These are phyloP conservation scores for Torulaspora quercuum DNA, from an alignment of 805 yeast species.

Conservation along the genomic window DNA sequence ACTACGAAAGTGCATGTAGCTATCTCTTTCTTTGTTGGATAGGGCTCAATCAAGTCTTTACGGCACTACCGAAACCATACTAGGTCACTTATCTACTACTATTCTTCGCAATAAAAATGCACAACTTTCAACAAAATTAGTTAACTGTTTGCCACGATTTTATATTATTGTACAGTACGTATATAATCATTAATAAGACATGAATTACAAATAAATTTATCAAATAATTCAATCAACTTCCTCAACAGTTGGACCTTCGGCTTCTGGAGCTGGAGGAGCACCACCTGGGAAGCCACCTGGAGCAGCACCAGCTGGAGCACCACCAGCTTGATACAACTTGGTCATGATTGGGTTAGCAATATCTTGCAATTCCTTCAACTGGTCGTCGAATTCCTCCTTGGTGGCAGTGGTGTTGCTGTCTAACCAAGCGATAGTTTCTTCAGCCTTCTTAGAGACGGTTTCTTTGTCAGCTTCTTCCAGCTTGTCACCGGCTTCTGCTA, in stretches of 20 bases:
- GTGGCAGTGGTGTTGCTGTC: constrained; percentile 90
- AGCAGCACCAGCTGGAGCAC: constrained; percentile 72
- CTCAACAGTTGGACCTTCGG: constrained; percentile 73
- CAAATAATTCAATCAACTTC: constrained; percentile 59
- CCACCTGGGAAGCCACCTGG: constrained; percentile 62
- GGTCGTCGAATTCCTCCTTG: constrained; percentile 87
- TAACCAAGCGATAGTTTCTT: constrained; percentile 84
- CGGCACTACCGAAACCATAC: too few species aligned
- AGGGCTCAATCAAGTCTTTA: too few species aligned
- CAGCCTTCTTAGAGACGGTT: constrained; percentile 76
- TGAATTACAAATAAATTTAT: constrained; percentile 14
- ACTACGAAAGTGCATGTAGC: too few species aligned
- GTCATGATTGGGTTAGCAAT: constrained; percentile 96
- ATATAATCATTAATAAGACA: constrained; percentile 10
- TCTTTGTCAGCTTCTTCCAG: constrained; percentile 69
- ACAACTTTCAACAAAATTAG: background rate
- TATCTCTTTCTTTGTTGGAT: too few species aligned
- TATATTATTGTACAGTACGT: constrained; percentile 12
- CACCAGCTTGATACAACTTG: constrained; percentile 88
- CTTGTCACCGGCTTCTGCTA: constrained; percentile 77
- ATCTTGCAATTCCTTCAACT: constrained; percentile 95
- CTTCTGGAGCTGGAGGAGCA: constrained; percentile 60
- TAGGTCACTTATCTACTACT: too few species aligned
- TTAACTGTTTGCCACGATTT: constrained; percentile 1
- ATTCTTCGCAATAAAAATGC: background rate